Conservation (phyloP, 331 rosid species). For the Ulmus americana region DNA sequence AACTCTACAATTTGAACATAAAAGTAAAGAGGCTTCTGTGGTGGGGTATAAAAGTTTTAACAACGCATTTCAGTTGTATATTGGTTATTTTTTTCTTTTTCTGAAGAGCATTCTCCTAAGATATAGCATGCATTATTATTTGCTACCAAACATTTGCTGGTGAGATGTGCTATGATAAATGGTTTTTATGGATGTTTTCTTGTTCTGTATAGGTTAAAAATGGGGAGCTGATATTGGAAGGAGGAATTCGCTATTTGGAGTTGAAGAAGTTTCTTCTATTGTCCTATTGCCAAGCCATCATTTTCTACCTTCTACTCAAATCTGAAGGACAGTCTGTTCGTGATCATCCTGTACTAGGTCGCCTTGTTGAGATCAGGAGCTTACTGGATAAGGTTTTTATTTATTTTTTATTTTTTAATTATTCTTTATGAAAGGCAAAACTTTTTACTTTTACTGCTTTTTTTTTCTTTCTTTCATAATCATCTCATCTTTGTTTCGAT, state of each 20-base stretch:
- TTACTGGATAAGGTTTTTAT: constrained; percentile 60
- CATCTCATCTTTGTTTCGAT: constrained; percentile 27
- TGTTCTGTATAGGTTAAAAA: constrained; percentile 55
- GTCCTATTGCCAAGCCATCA: constrained; percentile 81
- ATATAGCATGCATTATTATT: too few species aligned
- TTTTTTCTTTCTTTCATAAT: not conserved
- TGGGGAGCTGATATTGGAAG: constrained; percentile 45
- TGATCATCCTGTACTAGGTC: constrained; percentile 79
- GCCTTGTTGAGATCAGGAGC: constrained; percentile 67
- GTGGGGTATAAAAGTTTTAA: too few species aligned
- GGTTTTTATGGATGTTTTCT: constrained; percentile 8
- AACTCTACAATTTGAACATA: not conserved
- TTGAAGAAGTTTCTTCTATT: constrained; percentile 57
- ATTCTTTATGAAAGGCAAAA: not conserved
- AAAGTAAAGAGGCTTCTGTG: not conserved
- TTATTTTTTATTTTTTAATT: not conserved
- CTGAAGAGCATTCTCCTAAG: too few species aligned
- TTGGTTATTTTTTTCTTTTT: too few species aligned
- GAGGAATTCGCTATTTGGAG: constrained; percentile 67
- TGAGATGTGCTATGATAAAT: too few species aligned
- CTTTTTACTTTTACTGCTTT: not conserved
- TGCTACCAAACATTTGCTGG: too few species aligned
- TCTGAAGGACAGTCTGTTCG: constrained; percentile 75
- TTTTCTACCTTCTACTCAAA: constrained; percentile 84
- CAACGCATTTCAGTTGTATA: too few species aligned